Evolutionary conservation across 1,284 basidiomycete species (phyloP).

Genomic region (Ustilago cynodontis): DNA sequence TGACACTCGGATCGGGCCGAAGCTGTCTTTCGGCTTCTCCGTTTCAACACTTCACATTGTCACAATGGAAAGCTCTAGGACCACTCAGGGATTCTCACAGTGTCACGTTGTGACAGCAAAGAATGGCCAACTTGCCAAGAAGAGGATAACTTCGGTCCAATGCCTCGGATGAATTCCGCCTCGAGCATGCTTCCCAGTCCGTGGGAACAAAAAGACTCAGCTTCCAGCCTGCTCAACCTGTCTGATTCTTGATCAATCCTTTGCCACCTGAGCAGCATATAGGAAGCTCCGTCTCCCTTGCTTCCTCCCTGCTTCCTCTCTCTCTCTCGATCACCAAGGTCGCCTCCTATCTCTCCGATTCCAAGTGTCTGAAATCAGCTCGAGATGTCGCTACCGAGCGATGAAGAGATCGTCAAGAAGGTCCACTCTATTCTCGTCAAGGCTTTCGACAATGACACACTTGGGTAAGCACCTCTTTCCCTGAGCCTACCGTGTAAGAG

Average conservation of each 20-base stretch:
- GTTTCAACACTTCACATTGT: neutral
- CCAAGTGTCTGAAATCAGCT: neutral
- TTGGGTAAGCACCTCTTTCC: slow-evolving; percentile 16
- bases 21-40: no score
- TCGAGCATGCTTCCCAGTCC: neutral
- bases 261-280: slow-evolving; percentile 2
- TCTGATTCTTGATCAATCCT: neutral
- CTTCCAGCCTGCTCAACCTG: neutral
- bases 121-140: neutral
- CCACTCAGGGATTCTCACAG: neutral
- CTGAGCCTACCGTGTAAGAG: neutral
- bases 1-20: slow-evolving; percentile 3
- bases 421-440: slow-evolving; percentile 25
- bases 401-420: slow-evolving; percentile 24
- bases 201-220: neutral
- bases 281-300: neutral
- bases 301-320: neutral
- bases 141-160: no score
- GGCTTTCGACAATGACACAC: slow-evolving; percentile 14
- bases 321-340: neutral
- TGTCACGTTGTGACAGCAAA: neutral
- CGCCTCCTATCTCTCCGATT: slow-evolving; percentile 1
- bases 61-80: neutral
- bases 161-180: no score
- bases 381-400: slow-evolving; percentile 30